Evolutionary conservation across 2,329 filamentous ascomycete species (phyloP).

Genomic region (Fusarium sambucinum): DNA sequence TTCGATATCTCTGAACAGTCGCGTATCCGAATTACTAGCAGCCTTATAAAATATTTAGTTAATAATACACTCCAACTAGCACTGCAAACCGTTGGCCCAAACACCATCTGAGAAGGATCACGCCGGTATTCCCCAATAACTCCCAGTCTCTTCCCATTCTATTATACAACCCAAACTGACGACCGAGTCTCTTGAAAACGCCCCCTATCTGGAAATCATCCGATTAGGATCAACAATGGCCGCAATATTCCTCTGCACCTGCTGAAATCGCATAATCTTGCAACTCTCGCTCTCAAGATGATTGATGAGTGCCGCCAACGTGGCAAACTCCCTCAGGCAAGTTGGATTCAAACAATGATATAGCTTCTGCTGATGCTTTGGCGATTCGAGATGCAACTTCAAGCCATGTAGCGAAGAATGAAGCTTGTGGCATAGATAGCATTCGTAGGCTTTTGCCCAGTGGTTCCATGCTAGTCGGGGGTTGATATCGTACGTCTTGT

Average conservation of each 20-base stretch:
- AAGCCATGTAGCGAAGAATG: constrained; percentile 56
- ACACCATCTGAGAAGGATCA: not conserved
- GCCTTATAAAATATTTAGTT: not conserved
- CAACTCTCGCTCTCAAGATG: constrained; percentile 61
- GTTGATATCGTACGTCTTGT: constrained; percentile 52
- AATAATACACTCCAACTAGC: too few species aligned
- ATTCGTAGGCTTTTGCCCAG: constrained; percentile 45
- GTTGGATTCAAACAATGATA: constrained; percentile 56
- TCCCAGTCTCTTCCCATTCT: not conserved
- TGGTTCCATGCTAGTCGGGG: constrained; percentile 59
- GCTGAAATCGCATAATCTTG: constrained; percentile 54
- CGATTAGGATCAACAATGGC: constrained; percentile 27
- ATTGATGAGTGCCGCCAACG: constrained; percentile 56
- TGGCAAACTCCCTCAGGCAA: constrained; percentile 56
- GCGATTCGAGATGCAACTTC: constrained; percentile 66
- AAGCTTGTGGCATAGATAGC: constrained; percentile 59
- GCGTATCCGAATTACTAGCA: not conserved
- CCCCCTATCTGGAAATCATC: constrained; percentile 9
- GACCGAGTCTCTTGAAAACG: not conserved
- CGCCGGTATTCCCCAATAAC: not conserved
- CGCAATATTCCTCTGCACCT: constrained; percentile 51
- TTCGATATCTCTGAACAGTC: not conserved
- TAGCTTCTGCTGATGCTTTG: constrained; percentile 53
- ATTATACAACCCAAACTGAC: not conserved
- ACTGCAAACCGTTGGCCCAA: not conserved